phyloP scores from a whole-genome alignment of 2,329 filamentous ascomycete species.

The Talaromyces amestolkiae region DNA sequence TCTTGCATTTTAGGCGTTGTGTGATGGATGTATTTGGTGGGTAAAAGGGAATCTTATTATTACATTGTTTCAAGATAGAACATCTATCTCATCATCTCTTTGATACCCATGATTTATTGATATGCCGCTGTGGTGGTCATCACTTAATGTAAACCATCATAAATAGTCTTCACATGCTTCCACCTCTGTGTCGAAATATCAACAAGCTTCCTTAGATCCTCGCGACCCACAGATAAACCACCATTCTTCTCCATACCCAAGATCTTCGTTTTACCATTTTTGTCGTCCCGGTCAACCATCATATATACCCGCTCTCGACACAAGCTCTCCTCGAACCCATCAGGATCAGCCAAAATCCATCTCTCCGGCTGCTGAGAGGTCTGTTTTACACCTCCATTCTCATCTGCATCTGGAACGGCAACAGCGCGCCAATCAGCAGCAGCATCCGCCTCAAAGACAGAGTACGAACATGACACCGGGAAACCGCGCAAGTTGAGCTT shows the following conservation, averaged over 20 bases:
- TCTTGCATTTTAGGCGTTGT: constrained; percentile 5
- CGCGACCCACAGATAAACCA: constrained; percentile 66
- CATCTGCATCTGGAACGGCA: constrained; percentile 38
- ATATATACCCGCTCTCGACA: constrained; percentile 81
- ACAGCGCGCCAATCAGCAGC: constrained; percentile 39
- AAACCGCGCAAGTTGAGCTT: constrained; percentile 62
- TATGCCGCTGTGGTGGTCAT: background rate
- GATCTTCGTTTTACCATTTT: constrained; percentile 52
- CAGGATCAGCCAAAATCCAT: constrained; percentile 85
- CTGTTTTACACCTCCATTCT: constrained; percentile 48
- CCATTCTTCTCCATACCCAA: constrained; percentile 79
- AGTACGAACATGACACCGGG: constrained; percentile 74
- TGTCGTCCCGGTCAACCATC: constrained; percentile 62
- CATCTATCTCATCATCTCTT: background rate
- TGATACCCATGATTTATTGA: background rate
- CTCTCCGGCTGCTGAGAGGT: constrained; percentile 32
- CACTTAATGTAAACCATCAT: constrained; percentile 25
- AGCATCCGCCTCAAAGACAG: constrained; percentile 66
- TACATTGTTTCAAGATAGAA: background rate
- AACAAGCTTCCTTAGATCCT: constrained; percentile 61
- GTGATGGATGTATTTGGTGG: background rate
- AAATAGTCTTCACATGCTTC: constrained; percentile 53
- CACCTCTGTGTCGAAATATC: constrained; percentile 63
- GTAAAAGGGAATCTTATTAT: background rate
- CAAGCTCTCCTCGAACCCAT: constrained; percentile 81